Evolutionary conservation across 352 stramenopile genomes (phyloP).

Genomic region (Globisporangium emineosum): DNA sequence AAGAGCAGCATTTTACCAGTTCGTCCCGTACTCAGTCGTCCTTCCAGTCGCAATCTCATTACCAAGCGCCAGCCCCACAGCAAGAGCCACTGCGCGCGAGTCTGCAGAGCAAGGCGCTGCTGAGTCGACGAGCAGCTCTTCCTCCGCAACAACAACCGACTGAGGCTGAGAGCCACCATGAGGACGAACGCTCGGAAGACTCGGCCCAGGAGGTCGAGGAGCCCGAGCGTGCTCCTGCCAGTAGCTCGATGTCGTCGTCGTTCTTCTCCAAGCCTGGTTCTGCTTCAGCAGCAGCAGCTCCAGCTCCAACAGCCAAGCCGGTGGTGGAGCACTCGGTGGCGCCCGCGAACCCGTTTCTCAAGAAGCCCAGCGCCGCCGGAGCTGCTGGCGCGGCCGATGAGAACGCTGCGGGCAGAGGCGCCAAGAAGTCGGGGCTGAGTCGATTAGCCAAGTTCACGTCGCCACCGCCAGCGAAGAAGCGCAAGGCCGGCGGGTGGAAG

Average conservation of each 20-base stretch:
- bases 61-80: background rate
- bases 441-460: conserved; percentile 64
- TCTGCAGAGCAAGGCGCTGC: conserved; percentile 17
- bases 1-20: conserved; percentile 3
- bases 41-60: conserved; percentile 3
- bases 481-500: conserved; percentile 26
- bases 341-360: conserved; percentile 70
- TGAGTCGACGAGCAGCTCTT: conserved; percentile 14
- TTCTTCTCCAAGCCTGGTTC: conserved; percentile 12
- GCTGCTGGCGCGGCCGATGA: background rate
- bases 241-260: conserved; percentile 10
- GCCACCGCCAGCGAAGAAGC: conserved; percentile 34
- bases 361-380: conserved; percentile 35
- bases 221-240: background rate
- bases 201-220: conserved; percentile 5
- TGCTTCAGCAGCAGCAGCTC: background rate
- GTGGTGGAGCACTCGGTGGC: conserved; percentile 43
- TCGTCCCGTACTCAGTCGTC: background rate
- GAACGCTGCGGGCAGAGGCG: conserved; percentile 1
- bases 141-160: background rate
- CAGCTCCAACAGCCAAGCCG: background rate
- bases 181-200: conserved; percentile 1
- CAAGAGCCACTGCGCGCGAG: conserved; percentile 11
- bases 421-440: conserved; percentile 53
- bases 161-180: background rate